phyloP scores from a whole-genome alignment of 768 basidiomycete genomes.

The Hydnomerulius pinastri region DNA sequence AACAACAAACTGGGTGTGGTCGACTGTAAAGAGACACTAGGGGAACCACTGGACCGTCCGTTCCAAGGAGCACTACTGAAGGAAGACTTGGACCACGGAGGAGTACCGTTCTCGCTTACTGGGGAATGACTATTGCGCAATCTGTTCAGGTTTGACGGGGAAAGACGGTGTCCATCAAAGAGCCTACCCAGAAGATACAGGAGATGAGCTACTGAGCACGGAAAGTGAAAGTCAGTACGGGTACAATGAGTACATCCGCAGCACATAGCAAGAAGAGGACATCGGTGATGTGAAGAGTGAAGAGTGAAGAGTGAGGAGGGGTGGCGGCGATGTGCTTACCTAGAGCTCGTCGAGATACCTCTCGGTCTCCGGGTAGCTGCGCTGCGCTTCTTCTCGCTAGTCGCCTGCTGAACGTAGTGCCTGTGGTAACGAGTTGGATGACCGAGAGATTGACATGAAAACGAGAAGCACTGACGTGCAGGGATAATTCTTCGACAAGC shows the following conservation, averaged over 20 bases:
- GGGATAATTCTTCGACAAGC: slow-evolving; percentile 82
- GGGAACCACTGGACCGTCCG: slow-evolving; percentile 36
- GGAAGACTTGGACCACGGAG: slow-evolving; percentile 31
- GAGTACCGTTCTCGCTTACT: slow-evolving; percentile 22
- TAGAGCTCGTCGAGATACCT: slow-evolving; percentile 53
- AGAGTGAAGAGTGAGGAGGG: neutral
- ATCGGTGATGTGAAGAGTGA: slow-evolving; percentile 9
- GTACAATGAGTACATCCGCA: slow-evolving; percentile 26
- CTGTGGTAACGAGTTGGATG: slow-evolving; percentile 38
- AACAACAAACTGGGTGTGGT: slow-evolving; percentile 66
- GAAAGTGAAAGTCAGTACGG: slow-evolving; percentile 25
- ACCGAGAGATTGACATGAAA: slow-evolving; percentile 17
- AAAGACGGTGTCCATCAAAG: slow-evolving; percentile 31
- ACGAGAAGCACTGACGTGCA: slow-evolving; percentile 72
- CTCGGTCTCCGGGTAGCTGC: slow-evolving; percentile 64
- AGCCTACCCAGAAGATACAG: slow-evolving; percentile 40
- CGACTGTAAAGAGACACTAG: slow-evolving; percentile 56
- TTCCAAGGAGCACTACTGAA: slow-evolving; percentile 30
- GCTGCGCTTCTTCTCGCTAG: slow-evolving; percentile 79
- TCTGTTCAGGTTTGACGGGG: slow-evolving; percentile 29
- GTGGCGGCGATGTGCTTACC: slow-evolving; percentile 38
- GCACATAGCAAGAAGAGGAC: neutral
- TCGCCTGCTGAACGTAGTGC: slow-evolving; percentile 81
- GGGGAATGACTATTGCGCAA: slow-evolving; percentile 30
- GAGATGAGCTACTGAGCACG: slow-evolving; percentile 24